phyloP scores from a whole-genome alignment of 495 filamentous ascomycete genomes.

The Aspergillus bertholletiae region DNA sequence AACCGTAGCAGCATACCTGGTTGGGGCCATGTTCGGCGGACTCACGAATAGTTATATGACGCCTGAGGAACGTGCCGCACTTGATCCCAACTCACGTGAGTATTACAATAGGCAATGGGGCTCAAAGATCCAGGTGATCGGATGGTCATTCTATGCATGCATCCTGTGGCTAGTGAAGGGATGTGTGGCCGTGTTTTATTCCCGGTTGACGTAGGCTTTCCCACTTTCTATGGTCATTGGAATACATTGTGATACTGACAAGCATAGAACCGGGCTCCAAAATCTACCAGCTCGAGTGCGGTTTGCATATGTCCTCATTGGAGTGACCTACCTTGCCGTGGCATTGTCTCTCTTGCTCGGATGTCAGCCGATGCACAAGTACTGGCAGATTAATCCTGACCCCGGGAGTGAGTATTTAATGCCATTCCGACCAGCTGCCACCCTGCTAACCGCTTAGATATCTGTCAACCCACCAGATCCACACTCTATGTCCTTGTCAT shows the following conservation, averaged over 20 bases:
- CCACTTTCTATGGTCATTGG: background rate
- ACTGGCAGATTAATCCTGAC: conserved; percentile 50
- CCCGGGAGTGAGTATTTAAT: conserved; percentile 42
- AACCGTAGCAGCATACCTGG: conserved; percentile 32
- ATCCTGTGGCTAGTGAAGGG: conserved; percentile 52
- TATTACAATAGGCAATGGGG: conserved; percentile 35
- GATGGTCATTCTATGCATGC: conserved; percentile 50
- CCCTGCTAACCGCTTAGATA: conserved; percentile 15
- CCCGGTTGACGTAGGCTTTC: conserved; percentile 45
- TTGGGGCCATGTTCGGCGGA: conserved; percentile 34
- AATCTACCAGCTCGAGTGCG: conserved; percentile 39
- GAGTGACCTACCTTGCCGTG: conserved; percentile 41
- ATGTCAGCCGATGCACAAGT: conserved; percentile 45
- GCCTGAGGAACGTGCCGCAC: conserved; percentile 30
- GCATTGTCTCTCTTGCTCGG: conserved; percentile 40
- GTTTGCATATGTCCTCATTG: conserved; percentile 43
- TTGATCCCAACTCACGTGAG: conserved; percentile 39
- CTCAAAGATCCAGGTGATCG: conserved; percentile 41
- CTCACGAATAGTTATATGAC: conserved; percentile 53
- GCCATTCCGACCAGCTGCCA: too few relatives aligned
- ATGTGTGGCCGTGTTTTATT: conserved; percentile 48
- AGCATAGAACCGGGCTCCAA: conserved; percentile 34
- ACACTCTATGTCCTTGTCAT: conserved; percentile 29
- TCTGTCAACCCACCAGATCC: conserved; percentile 35
- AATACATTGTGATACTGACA: background rate